phyloP scores from a whole-genome alignment of 108 stramenopile genomes.

The Skeletonema costatum region DNA sequence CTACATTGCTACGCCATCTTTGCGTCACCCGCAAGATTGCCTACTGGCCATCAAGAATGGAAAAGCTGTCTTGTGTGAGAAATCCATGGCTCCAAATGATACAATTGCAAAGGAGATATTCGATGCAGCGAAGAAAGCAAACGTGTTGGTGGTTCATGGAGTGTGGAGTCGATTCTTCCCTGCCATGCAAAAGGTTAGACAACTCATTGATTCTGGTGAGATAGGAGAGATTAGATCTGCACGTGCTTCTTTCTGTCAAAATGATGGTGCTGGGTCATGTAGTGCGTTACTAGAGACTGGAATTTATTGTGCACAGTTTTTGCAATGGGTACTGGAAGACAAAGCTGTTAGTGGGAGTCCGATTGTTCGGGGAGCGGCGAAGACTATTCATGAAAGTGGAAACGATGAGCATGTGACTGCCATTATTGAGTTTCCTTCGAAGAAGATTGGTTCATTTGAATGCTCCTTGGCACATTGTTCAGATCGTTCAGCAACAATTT shows the following conservation, averaged over 20 bases:
- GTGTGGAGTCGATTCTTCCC: conserved; percentile 63
- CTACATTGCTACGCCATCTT: conserved; percentile 57
- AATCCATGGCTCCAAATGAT: conserved; percentile 50
- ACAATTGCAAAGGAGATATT: conserved; percentile 28
- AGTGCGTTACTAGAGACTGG: conserved; percentile 55
- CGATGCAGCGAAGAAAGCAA: conserved; percentile 23
- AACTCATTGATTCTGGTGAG: conserved; percentile 43
- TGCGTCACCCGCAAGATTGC: conserved; percentile 53
- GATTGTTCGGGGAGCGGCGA: conserved; percentile 39
- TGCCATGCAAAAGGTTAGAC: conserved; percentile 49
- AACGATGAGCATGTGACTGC: conserved; percentile 55
- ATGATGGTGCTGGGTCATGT: conserved; percentile 54
- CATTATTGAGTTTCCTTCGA: conserved; percentile 46
- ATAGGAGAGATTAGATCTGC: conserved; percentile 50
- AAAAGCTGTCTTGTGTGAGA: conserved; percentile 53
- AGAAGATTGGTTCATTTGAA: conserved; percentile 51
- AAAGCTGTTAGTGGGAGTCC: conserved; percentile 13
- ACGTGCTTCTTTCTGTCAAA: conserved; percentile 55
- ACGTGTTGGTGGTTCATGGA: conserved; percentile 47
- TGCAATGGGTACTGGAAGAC: conserved; percentile 51
- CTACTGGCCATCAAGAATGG: conserved; percentile 34
- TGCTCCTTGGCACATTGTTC: conserved; percentile 48
- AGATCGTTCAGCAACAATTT: conserved; percentile 43
- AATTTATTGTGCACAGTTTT: conserved; percentile 62
- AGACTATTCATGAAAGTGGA: conserved; percentile 33